A percentile compares a stretch with the other conserved stretches of the same genome.
These are phyloP conservation scores for Chlorella sp. DNA, from an alignment of 139 green algal species.

Conservation along the genomic window DNA sequence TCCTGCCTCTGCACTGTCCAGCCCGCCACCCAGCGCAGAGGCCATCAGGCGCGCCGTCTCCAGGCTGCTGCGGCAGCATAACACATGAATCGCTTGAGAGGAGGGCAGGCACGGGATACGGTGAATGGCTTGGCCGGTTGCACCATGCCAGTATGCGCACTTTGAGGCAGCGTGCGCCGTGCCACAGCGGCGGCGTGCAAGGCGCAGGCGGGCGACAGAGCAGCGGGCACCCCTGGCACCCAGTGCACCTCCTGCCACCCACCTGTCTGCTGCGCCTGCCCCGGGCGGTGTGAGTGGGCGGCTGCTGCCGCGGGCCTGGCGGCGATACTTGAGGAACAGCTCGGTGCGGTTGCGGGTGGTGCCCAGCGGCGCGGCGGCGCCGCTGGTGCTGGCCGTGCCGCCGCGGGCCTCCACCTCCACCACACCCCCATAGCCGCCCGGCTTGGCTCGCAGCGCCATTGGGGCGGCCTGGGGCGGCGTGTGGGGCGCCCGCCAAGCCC, in stretches of 20 bases:
- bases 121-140: no score
- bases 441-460: constrained; percentile 10
- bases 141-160: no score
- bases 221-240: background rate
- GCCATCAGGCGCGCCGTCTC: constrained; percentile 58
- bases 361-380: constrained; percentile 3
- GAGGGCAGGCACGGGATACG: background rate
- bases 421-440: background rate
- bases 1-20: constrained; percentile 48
- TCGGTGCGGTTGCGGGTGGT: constrained; percentile 64
- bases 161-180: no score
- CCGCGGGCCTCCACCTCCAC: constrained; percentile 24
- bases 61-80: background rate
- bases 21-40: constrained; percentile 50
- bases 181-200: background rate
- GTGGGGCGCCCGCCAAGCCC: no score
- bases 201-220: no score
- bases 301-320: constrained; percentile 39
- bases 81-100: background rate
- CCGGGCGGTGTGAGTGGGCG: constrained; percentile 7
- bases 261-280: background rate
- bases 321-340: constrained; percentile 62
- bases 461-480: no score
- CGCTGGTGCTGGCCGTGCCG: constrained; percentile 26
- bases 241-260: background rate